A percentile compares a stretch with the other conserved stretches of the same genome.
phyloP scores from a whole-genome alignment of 2,329 filamentous ascomycete genomes.

The Trichophaea hybrida region DNA sequence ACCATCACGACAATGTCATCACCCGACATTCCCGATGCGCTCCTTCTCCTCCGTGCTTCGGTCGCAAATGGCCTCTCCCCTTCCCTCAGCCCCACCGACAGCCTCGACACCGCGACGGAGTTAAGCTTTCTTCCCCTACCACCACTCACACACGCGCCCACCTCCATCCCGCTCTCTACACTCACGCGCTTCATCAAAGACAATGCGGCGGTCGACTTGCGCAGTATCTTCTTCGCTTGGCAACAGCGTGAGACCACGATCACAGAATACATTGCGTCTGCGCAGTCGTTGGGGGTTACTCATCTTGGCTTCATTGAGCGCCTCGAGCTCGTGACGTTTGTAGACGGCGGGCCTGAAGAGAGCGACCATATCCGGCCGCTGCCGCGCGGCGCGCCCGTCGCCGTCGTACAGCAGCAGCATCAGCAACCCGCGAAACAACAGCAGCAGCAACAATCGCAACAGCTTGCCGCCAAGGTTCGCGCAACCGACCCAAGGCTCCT shows the following conservation, averaged over 20 bases:
- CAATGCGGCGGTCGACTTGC: constrained; percentile 61
- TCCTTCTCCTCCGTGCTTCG: constrained; percentile 68
- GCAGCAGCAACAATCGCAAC: constrained; percentile 32
- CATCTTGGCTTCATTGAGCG: constrained; percentile 86
- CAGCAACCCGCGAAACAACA: constrained; percentile 24
- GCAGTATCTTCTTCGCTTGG: constrained; percentile 94
- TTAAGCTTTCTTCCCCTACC: constrained; percentile 45
- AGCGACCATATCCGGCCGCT: constrained; percentile 85
- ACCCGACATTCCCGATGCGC: constrained; percentile 46
- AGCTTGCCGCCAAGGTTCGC: constrained; percentile 47
- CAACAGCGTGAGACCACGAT: constrained; percentile 80
- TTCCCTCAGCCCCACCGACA: constrained; percentile 56
- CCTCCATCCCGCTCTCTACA: constrained; percentile 51
- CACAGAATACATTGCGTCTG: constrained; percentile 77
- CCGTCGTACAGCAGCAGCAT: constrained; percentile 27
- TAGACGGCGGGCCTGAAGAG: constrained; percentile 77
- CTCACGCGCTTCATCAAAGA: constrained; percentile 80
- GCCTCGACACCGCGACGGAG: constrained; percentile 64
- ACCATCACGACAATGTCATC: background rate
- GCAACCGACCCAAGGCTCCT: constrained; percentile 61
- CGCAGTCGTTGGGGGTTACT: constrained; percentile 60
- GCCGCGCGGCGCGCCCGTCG: constrained; percentile 32
- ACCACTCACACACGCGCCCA: constrained; percentile 35
- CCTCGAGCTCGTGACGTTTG: constrained; percentile 81
- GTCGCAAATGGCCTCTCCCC: constrained; percentile 58